Percentiles rank a stretch among this genome's conserved stretches.
Conservation (phyloP, 495 filamentous ascomycete species). For the Hypoxylon crocopeplum region DNA sequence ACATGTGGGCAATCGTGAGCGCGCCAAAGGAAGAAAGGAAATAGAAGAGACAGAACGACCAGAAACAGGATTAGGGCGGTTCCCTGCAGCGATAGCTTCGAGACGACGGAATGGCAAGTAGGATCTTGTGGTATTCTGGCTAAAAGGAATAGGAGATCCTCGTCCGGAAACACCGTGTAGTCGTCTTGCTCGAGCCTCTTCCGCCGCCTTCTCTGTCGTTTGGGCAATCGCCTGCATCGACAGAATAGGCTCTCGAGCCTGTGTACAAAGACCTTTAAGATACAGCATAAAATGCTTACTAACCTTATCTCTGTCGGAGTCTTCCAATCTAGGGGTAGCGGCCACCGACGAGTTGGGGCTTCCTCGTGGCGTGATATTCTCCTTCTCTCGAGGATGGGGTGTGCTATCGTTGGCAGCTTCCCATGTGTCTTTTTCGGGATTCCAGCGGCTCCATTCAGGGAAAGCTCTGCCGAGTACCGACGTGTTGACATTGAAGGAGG, state of each 20-base stretch:
- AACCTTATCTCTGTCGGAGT: constrained; percentile 13
- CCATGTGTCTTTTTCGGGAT: constrained; percentile 26
- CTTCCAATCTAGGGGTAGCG: constrained; percentile 24
- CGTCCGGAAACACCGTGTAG: too few species aligned
- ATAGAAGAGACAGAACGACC: too few species aligned
- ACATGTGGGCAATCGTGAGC: too few species aligned
- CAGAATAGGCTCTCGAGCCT: background rate
- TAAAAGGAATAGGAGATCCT: too few species aligned
- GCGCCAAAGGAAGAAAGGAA: too few species aligned
- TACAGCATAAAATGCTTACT: constrained; percentile 14
- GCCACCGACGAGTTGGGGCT: constrained; percentile 22
- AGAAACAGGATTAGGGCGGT: too few species aligned
- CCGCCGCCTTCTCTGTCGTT: background rate
- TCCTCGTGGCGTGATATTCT: constrained; percentile 47
- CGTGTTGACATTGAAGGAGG: constrained; percentile 58
- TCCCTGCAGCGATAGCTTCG: too few species aligned
- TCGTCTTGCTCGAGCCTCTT: background rate
- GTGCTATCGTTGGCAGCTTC: constrained; percentile 27
- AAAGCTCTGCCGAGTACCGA: constrained; percentile 68
- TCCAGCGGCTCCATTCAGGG: constrained; percentile 60
- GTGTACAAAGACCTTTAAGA: background rate
- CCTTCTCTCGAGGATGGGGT: constrained; percentile 39
- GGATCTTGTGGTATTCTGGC: too few species aligned
- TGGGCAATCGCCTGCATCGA: too few species aligned
- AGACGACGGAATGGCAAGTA: too few species aligned